phyloP scores from a whole-genome alignment of 2,329 filamentous ascomycete species.

The Ophiostoma pallidulum region DNA sequence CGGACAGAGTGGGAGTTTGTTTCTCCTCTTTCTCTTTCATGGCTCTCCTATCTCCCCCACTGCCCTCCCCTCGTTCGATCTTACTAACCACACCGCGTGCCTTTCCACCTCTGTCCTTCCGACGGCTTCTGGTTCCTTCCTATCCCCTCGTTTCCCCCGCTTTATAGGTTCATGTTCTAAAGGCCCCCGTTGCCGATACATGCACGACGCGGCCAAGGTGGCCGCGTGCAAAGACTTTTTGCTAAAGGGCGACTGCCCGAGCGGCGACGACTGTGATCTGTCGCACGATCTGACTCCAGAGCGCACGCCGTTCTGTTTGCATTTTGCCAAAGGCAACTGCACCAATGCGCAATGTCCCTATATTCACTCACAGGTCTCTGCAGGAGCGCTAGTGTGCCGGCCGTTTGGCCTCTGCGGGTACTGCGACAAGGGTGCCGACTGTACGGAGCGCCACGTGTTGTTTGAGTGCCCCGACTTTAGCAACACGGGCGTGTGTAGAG shows the following conservation, averaged over 20 bases:
- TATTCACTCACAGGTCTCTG: slow-evolving; percentile 70
- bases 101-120: neutral
- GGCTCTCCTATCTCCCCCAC: slow-evolving; percentile 5
- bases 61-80: neutral
- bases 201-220: slow-evolving; percentile 78
- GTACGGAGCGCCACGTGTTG: slow-evolving; percentile 73
- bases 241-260: slow-evolving; percentile 65
- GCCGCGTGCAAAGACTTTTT: slow-evolving; percentile 85
- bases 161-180: slow-evolving; percentile 71
- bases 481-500: slow-evolving; percentile 77
- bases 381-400: slow-evolving; percentile 70
- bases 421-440: slow-evolving; percentile 71
- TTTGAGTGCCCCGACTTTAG: slow-evolving; percentile 93
- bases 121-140: neutral
- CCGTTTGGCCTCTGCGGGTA: slow-evolving; percentile 80
- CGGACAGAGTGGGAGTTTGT: too few relatives aligned
- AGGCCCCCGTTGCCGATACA: slow-evolving; percentile 68
- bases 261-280: slow-evolving; percentile 75
- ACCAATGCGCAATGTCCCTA: slow-evolving; percentile 79
- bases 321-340: slow-evolving; percentile 85
- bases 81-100: slow-evolving; percentile 5
- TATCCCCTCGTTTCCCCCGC: too few relatives aligned
- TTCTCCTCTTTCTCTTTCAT: too few relatives aligned
- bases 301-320: slow-evolving; percentile 78
- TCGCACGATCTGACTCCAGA: slow-evolving; percentile 79